phyloP scores from a whole-genome alignment of 352 stramenopile genomes.

The Globisporangium acanthophoron region DNA sequence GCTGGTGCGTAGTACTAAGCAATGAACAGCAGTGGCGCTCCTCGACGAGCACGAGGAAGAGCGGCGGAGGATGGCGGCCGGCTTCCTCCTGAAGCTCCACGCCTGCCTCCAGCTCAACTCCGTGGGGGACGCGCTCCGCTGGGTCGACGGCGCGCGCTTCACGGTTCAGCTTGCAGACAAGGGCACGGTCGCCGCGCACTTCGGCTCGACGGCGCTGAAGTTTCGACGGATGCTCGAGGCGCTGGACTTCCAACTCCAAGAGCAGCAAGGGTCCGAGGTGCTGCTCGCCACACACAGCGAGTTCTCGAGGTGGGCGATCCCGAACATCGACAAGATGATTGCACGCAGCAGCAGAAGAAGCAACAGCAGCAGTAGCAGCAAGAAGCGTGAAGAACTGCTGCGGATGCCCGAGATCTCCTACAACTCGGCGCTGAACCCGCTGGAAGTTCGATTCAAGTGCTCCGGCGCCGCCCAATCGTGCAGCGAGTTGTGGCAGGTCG shows the following conservation, averaged over 20 bases:
- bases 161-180: not conserved
- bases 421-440: conserved; percentile 32
- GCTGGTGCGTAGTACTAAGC: not conserved
- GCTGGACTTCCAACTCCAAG: conserved; percentile 3
- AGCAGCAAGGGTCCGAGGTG: not conserved
- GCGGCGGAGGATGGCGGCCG: not conserved
- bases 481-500: conserved; percentile 25
- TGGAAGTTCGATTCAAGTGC: conserved; percentile 50
- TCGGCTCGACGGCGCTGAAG: not conserved
- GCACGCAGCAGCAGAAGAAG: not conserved
- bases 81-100: conserved; percentile 9
- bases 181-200: not conserved
- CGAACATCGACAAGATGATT: not conserved
- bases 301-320: conserved; percentile 2
- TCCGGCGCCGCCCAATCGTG: conserved; percentile 7
- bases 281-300: conserved; percentile 3
- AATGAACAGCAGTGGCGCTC: not conserved
- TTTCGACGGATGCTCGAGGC: conserved; percentile 3
- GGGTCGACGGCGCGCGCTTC: conserved; percentile 4
- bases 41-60: not conserved
- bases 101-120: conserved; percentile 1
- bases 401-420: conserved; percentile 33
- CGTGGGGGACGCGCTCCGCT: not conserved
- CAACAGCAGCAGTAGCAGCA: not conserved
- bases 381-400: not conserved